Evolutionary conservation across 1,284 basidiomycete species (phyloP), one percentile per base, ranked within the genome.

Genomic region (Wallemia mellicola): DNA sequence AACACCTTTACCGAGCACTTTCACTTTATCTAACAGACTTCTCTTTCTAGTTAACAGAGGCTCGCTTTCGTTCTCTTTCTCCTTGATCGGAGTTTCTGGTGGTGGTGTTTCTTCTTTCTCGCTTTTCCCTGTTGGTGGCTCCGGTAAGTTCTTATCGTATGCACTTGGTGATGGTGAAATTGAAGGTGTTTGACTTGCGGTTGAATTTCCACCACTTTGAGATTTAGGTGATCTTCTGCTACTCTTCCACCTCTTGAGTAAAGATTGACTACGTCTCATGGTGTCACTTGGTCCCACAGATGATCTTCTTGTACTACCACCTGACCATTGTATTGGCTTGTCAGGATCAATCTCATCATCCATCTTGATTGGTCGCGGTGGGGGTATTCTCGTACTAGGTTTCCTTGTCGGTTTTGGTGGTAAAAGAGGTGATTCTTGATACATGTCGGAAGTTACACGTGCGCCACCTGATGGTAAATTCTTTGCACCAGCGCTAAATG

Each of bases 401-500:
- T 60, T 71, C 68, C 33, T 59, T 26, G 25, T 61, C 66, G 65
- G 19, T n/a, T 48, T 48, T 5, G 38, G 14, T 15, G 38, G 38
- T 65, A 65, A 14, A 33, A 59, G 38, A 57, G 66, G 64, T 54
- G 65, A 26, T 26, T 75, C 72, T 55, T 74, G 73, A 5, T 72
- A 66, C 61, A 74, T 22, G 9, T 5, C n/a, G n/a, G n/a, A 11
- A 11, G 14, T 11, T n/a, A 72, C 60, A 75, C 73, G 62, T 70
- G 68, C 65, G 72, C 69, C 60, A 68, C 66, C 30, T 75, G 73
- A 32, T 73, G 73, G 28, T 22, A 17, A 14, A 57, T 59, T 22
- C 48, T 76, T 76, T 62, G 79, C 77, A n/a, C 80, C 82, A 9
- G 83, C 83, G 62, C 78, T 82, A 67, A 86, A 86, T 66, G 86